Percentiles rank a stretch among this genome's conserved stretches.
Conservation (phyloP, 495 filamentous ascomycete species). For the Melanomma pulvis-pyrius region DNA sequence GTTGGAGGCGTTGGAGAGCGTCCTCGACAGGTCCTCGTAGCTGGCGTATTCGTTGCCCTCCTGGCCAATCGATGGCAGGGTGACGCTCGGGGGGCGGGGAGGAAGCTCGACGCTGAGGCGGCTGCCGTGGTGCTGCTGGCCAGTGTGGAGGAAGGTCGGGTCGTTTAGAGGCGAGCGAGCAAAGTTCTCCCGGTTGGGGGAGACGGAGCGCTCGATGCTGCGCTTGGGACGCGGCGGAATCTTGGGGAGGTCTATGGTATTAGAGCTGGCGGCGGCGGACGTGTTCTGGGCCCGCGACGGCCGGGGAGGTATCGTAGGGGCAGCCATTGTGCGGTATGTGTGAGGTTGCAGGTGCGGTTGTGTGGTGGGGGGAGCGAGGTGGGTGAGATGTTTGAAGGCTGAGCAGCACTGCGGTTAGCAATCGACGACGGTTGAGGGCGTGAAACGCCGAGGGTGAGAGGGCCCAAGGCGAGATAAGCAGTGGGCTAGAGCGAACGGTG, state of each 20-base stretch:
- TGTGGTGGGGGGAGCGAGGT: not conserved
- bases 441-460: constrained; percentile 13
- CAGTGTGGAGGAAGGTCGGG: constrained; percentile 52
- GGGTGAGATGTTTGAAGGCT: not conserved
- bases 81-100: constrained; percentile 71
- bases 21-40: constrained; percentile 50
- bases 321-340: constrained; percentile 53
- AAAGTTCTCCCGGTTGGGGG: constrained; percentile 75
- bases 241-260: constrained; percentile 52
- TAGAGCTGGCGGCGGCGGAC: constrained; percentile 41
- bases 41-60: constrained; percentile 87
- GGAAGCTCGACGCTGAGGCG: constrained; percentile 55
- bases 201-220: constrained; percentile 73
- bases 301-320: constrained; percentile 64
- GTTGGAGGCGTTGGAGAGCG: constrained; percentile 1
- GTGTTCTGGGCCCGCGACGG: constrained; percentile 50
- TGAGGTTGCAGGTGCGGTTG: not conserved
- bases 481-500: constrained; percentile 17
- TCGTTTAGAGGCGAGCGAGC: constrained; percentile 87
- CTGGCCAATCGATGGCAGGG: constrained; percentile 81
- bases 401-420: not conserved
- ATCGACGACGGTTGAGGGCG: constrained; percentile 9
- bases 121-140: constrained; percentile 48
- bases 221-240: constrained; percentile 75
- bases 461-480: constrained; percentile 33